A percentile compares a stretch with the other conserved stretches of the same genome.
Evolutionary conservation across 345 rosid species (phyloP).

Genomic region (Bruguiera gymnorhiza): DNA sequence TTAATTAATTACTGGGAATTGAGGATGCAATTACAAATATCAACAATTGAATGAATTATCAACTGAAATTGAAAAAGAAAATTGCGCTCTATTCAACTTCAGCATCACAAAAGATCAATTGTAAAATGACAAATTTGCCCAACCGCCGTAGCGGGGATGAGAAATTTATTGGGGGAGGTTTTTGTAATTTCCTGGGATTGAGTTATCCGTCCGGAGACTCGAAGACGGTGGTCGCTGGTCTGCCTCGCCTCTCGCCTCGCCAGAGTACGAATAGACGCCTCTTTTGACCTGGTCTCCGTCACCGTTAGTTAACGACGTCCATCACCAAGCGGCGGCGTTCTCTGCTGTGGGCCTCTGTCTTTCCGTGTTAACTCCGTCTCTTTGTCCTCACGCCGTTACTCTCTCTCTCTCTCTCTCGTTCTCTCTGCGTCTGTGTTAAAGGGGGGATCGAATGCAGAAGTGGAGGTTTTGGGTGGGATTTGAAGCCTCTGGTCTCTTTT

Average conservation of each 20-base stretch:
- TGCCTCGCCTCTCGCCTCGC: background rate
- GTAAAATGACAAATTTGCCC: too few species aligned
- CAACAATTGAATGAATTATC: too few species aligned
- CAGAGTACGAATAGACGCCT: slow-evolving; percentile 22
- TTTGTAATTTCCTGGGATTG: too few species aligned
- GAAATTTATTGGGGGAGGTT: too few species aligned
- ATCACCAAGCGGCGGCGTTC: slow-evolving; percentile 17
- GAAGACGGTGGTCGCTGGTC: background rate
- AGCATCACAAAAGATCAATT: too few species aligned
- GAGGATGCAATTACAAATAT: too few species aligned
- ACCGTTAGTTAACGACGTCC: slow-evolving; percentile 44
- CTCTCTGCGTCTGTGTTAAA: slow-evolving; percentile 19
- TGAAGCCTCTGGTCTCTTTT: slow-evolving; percentile 23
- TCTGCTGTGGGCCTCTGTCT: slow-evolving; percentile 17
- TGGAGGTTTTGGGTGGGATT: slow-evolving; percentile 35
- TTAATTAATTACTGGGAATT: too few species aligned
- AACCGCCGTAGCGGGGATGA: too few species aligned
- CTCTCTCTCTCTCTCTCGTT: slow-evolving; percentile 12
- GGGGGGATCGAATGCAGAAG: slow-evolving; percentile 33
- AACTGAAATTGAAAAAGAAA: too few species aligned
- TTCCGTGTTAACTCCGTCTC: slow-evolving; percentile 32
- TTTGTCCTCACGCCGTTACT: slow-evolving; percentile 31
- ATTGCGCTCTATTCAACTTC: too few species aligned
- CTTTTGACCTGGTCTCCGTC: slow-evolving; percentile 28
- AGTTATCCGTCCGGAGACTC: background rate